Evolutionary conservation across 805 yeast species (phyloP).

Genomic region (Suhomyces sp.): DNA sequence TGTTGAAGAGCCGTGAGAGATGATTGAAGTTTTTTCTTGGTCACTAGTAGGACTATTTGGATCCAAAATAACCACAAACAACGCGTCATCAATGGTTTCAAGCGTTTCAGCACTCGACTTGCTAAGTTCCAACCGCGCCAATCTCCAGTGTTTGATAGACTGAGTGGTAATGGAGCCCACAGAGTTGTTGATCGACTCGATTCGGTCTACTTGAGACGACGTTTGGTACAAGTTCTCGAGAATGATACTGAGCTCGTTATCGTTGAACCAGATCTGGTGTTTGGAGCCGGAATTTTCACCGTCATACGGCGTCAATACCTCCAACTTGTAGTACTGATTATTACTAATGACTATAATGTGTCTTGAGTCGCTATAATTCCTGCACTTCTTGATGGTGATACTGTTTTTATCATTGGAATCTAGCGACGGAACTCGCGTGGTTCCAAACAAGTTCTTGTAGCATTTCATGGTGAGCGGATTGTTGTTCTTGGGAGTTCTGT

Average conservation of each 20-base stretch:
- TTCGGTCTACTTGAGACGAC: constrained; percentile 29
- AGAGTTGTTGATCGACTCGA: constrained; percentile 43
- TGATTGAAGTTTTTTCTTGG: constrained; percentile 46
- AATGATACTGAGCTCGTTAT: constrained; percentile 47
- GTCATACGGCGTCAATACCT: constrained; percentile 40
- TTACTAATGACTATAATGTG: constrained; percentile 51
- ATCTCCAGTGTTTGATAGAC: constrained; percentile 47
- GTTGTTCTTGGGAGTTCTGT: constrained; percentile 49
- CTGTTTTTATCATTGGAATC: constrained; percentile 23
- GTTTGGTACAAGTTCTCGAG: constrained; percentile 44
- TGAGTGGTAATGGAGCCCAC: constrained; percentile 58
- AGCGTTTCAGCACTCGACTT: constrained; percentile 36
- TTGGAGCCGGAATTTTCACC: constrained; percentile 14
- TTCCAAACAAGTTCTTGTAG: constrained; percentile 64
- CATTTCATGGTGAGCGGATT: constrained; percentile 65
- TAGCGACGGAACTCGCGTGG: constrained; percentile 50
- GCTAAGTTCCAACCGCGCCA: constrained; percentile 42
- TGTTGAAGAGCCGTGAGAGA: constrained; percentile 51
- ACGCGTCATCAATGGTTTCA: constrained; percentile 44
- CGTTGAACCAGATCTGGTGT: constrained; percentile 50
- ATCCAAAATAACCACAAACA: constrained; percentile 53
- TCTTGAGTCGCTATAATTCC: constrained; percentile 34
- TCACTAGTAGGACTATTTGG: constrained; percentile 43
- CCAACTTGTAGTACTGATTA: constrained; percentile 50
- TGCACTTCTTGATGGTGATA: constrained; percentile 36